These are phyloP conservation scores for Miscanthus lutarioriparius DNA, from an alignment of 176 grass and related monocot genomes.

Conservation along the genomic window DNA sequence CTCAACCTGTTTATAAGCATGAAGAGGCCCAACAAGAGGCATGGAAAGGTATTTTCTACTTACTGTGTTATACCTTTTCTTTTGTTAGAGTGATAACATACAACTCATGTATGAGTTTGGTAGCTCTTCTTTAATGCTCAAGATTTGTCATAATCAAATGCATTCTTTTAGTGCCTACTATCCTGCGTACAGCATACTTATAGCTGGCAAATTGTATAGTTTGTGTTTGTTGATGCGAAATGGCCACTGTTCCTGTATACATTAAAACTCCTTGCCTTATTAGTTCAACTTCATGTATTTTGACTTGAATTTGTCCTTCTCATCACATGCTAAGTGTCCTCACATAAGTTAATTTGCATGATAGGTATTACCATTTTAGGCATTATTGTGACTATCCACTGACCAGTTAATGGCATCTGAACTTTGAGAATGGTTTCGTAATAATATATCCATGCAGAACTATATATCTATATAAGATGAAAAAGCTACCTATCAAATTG, in stretches of 20 bases:
- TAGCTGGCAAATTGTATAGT: neutral
- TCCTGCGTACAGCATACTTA: neutral
- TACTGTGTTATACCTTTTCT: slow-evolving; percentile 3
- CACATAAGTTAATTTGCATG: slow-evolving; percentile 7
- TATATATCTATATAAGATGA: slow-evolving; percentile 6
- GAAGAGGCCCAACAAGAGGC: slow-evolving; percentile 83
- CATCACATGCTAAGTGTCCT: neutral
- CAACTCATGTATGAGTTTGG: neutral
- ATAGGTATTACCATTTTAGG: neutral
- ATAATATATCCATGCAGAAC: slow-evolving; percentile 13
- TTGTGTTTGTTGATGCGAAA: neutral
- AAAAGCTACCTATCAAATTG: slow-evolving; percentile 9
- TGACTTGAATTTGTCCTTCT: neutral
- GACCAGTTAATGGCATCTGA: neutral
- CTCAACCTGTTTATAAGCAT: slow-evolving; percentile 99
- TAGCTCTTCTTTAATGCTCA: slow-evolving; percentile 8
- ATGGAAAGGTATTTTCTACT: slow-evolving; percentile 77
- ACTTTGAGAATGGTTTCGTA: neutral
- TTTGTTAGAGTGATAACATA: neutral
- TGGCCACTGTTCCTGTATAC: neutral
- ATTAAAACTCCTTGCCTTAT: neutral
- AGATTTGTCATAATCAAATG: neutral
- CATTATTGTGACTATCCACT: neutral
- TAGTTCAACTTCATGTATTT: neutral
- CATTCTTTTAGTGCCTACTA: neutral